Conservation (phyloP, 257 asterid genomes). For the Craterostigma plantagineum region DNA sequence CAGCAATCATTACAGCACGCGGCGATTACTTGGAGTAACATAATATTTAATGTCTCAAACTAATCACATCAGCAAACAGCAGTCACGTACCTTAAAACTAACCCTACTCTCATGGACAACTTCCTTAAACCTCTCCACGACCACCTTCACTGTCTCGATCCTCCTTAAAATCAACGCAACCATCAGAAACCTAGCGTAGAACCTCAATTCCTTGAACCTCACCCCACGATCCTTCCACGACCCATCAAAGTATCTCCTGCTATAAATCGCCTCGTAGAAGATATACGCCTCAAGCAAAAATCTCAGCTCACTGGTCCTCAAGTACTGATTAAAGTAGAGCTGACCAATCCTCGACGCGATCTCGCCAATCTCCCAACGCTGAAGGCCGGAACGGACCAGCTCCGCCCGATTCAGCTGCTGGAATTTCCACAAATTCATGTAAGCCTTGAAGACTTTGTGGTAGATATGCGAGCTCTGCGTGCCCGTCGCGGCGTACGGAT, state of each 20-base stretch:
- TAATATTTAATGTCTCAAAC: too few species aligned
- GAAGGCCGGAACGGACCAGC: slow-evolving; percentile 58
- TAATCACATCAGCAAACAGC: too few species aligned
- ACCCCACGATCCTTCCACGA: slow-evolving; percentile 58
- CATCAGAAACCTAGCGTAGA: slow-evolving; percentile 83
- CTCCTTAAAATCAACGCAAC: slow-evolving; percentile 65
- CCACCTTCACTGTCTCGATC: slow-evolving; percentile 58
- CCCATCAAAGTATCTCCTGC: slow-evolving; percentile 65
- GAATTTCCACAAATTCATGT: slow-evolving; percentile 73
- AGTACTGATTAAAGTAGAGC: slow-evolving; percentile 69
- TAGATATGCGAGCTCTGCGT: slow-evolving; percentile 40
- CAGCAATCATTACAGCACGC: not conserved
- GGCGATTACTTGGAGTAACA: not conserved
- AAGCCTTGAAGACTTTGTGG: slow-evolving; percentile 79
- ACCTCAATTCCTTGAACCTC: slow-evolving; percentile 90
- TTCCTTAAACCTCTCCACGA: slow-evolving; percentile 49
- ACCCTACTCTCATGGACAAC: slow-evolving; percentile 70
- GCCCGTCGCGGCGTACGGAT: slow-evolving; percentile 48
- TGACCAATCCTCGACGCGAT: slow-evolving; percentile 97
- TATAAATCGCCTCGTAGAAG: slow-evolving; percentile 85
- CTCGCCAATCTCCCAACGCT: slow-evolving; percentile 97
- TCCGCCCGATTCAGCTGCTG: slow-evolving; percentile 78
- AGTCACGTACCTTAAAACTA: slow-evolving; percentile 40
- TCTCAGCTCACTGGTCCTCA: slow-evolving; percentile 89
- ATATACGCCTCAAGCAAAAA: slow-evolving; percentile 74